phyloP scores from a whole-genome alignment of 164 flowering plant genomes.

The Houttuynia cordata region DNA sequence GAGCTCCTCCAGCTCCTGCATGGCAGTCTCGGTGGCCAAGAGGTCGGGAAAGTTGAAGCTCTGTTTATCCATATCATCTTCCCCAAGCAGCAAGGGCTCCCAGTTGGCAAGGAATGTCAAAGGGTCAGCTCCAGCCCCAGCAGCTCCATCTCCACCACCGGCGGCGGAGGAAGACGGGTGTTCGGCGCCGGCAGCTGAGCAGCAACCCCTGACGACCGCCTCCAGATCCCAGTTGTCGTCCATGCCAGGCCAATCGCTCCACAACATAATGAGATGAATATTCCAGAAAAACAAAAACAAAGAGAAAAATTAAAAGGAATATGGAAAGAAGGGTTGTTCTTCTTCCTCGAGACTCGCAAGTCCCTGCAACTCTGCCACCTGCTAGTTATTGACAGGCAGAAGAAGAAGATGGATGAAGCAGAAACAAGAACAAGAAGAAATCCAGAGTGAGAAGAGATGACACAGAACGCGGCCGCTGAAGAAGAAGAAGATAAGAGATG shows the following conservation, averaged over 20 bases:
- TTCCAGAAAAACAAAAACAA: background rate
- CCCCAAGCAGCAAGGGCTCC: constrained; percentile 8
- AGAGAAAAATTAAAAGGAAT: too few species aligned
- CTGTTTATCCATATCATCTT: constrained; percentile 6
- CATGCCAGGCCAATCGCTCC: constrained; percentile 18
- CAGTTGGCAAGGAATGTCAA: constrained; percentile 9
- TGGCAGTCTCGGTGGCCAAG: constrained; percentile 14
- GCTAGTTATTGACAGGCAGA: background rate
- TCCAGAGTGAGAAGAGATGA: background rate
- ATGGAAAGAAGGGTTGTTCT: background rate
- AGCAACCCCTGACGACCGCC: constrained; percentile 87
- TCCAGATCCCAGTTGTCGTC: constrained; percentile 89
- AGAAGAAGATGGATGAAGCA: background rate
- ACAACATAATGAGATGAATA: background rate
- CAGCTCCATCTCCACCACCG: constrained; percentile 5
- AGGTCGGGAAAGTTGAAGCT: constrained; percentile 25
- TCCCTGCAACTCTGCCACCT: background rate
- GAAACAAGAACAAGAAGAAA: background rate
- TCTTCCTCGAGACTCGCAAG: background rate
- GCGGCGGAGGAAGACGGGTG: constrained; percentile 1
- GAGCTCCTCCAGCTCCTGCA: constrained; percentile 55
- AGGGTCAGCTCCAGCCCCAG: constrained; percentile 8
- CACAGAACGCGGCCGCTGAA: background rate
- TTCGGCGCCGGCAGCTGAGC: constrained; percentile 18
- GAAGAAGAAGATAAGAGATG: background rate